Percentiles rank a stretch among this genome's conserved stretches.
phyloP scores from a whole-genome alignment of 78 protist species.

The Mastigamoeba balamuthi region DNA sequence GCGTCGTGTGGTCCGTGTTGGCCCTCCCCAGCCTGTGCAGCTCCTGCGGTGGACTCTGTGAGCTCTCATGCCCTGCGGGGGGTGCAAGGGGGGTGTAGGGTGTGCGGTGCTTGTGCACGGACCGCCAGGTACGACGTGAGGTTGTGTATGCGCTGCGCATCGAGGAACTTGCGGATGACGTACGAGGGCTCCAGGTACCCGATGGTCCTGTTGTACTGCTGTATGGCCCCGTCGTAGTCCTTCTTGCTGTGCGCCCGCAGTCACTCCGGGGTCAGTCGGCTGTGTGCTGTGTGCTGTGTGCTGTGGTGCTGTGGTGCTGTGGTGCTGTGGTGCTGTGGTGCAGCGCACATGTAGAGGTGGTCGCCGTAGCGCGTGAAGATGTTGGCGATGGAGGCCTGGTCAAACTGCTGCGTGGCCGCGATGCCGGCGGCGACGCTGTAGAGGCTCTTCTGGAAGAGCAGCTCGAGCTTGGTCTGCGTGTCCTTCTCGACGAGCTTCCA shows the following conservation, averaged over 20 bases:
- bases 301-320: no score
- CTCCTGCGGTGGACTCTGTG: no score
- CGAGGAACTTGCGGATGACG: slow-evolving; percentile 88
- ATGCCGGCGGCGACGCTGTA: slow-evolving; percentile 74
- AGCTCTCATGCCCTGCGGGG: no score
- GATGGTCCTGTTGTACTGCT: slow-evolving; percentile 84
- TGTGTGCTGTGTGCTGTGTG: no score
- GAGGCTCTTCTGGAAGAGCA: slow-evolving; percentile 72
- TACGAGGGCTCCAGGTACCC: slow-evolving; percentile 92
- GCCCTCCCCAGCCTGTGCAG: slow-evolving; percentile 72
- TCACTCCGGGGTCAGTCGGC: background rate
- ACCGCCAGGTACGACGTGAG: slow-evolving; percentile 74
- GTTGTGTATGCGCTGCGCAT: slow-evolving; percentile 87
- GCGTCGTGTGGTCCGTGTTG: slow-evolving; percentile 85
- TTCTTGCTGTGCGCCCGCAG: slow-evolving; percentile 13
- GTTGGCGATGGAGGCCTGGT: slow-evolving; percentile 31
- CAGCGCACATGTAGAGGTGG: slow-evolving; percentile 59
- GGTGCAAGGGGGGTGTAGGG: no score
- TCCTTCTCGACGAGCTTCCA: slow-evolving; percentile 75
- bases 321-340: no score
- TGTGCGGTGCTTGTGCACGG: no score
- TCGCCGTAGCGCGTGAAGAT: slow-evolving; percentile 86
- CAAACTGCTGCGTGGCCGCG: slow-evolving; percentile 58
- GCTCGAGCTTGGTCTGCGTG: slow-evolving; percentile 85
- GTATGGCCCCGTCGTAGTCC: slow-evolving; percentile 81